Evolutionary conservation across 2,329 filamentous ascomycete genomes (phyloP).

Genomic region (Cryphonectria parasitica): DNA sequence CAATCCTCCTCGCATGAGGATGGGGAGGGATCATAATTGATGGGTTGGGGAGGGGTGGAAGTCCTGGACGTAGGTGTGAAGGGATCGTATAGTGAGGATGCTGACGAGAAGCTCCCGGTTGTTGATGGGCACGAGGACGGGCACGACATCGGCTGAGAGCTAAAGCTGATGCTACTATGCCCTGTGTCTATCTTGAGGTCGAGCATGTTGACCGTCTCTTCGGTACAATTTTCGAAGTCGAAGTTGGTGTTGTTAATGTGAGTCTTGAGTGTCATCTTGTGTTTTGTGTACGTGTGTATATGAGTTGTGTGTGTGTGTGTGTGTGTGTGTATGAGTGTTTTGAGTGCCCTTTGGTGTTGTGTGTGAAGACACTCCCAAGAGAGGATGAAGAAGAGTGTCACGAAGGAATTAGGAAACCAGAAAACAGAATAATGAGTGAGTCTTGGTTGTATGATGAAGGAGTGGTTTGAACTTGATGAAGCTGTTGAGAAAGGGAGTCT

Average conservation of each 20-base stretch:
- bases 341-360: not conserved
- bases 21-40: slow-evolving; percentile 22
- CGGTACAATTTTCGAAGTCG: slow-evolving; percentile 15
- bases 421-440: not conserved
- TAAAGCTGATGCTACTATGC: slow-evolving; percentile 19
- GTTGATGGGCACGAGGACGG: slow-evolving; percentile 28
- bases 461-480: slow-evolving; percentile 5
- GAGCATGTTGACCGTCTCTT: slow-evolving; percentile 15
- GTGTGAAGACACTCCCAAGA: not conserved
- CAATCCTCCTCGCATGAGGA: slow-evolving; percentile 9
- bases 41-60: slow-evolving; percentile 24
- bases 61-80: slow-evolving; percentile 28
- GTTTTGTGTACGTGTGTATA: too few relatives aligned
- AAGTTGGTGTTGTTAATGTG: slow-evolving; percentile 6
- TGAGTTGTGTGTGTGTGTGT: not conserved
- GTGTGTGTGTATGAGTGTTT: not conserved
- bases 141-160: slow-evolving; percentile 21
- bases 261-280: slow-evolving; percentile 20
- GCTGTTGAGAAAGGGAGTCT: slow-evolving; percentile 21
- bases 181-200: slow-evolving; percentile 23
- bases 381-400: not conserved
- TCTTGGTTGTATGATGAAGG: not conserved
- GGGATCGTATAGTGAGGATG: slow-evolving; percentile 27
- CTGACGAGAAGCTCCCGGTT: slow-evolving; percentile 26
- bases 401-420: not conserved